phyloP scores from a whole-genome alignment of 148 eudicot species.

The Arbutus unedo region DNA sequence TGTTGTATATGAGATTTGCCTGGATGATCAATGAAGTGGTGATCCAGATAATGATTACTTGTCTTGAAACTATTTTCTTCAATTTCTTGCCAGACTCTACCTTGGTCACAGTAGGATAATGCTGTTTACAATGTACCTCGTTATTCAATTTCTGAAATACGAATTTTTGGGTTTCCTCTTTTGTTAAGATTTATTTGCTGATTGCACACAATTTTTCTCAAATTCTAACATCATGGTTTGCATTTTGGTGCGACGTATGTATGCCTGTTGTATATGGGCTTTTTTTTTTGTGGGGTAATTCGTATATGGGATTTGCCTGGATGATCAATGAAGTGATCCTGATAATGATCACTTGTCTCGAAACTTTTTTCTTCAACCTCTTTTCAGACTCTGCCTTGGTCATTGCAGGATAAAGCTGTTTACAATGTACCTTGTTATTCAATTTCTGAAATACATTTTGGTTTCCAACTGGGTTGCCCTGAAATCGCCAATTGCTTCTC shows the following conservation, averaged over 20 bases:
- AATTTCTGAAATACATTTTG: neutral
- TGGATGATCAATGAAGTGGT: neutral
- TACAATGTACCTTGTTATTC: conserved; percentile 1
- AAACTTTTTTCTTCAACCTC: neutral
- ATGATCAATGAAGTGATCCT: neutral
- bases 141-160: neutral
- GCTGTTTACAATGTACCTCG: conserved; percentile 2
- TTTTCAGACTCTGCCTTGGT: neutral
- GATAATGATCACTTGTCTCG: neutral
- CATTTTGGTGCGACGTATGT: too few relatives aligned
- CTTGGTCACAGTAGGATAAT: neutral
- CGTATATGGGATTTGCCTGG: neutral
- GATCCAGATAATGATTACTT: neutral
- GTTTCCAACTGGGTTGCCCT: neutral
- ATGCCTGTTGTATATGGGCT: too few relatives aligned
- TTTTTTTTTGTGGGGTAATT: too few relatives aligned
- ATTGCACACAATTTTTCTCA: too few relatives aligned
- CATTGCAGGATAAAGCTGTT: neutral
- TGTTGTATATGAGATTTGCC: neutral
- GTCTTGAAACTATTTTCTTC: neutral
- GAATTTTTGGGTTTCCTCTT: neutral
- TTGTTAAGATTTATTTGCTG: too few relatives aligned
- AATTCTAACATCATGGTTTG: too few relatives aligned
- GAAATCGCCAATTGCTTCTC: neutral
- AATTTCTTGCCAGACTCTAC: neutral